Conservation (phyloP, 192 early-diverging fungal genomes). For the Geranomyces variabilis region DNA sequence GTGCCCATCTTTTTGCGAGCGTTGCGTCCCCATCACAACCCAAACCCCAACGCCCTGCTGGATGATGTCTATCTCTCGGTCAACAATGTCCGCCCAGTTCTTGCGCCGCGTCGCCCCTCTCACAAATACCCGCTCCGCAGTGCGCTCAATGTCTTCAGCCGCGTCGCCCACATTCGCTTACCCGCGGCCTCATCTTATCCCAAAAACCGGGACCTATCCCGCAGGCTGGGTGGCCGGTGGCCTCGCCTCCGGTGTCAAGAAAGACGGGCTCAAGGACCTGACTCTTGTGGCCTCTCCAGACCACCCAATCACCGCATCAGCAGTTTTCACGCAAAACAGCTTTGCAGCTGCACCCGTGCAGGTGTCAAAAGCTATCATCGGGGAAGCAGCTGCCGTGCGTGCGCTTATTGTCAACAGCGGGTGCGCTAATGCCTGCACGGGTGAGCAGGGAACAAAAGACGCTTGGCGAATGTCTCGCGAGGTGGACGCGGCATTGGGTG, state of each 20-base stretch:
- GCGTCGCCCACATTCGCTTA: neutral
- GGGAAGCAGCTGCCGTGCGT: conserved; percentile 47
- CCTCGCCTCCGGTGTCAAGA: conserved; percentile 78
- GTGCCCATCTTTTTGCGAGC: too few relatives aligned
- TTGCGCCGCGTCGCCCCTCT: too few relatives aligned
- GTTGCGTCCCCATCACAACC: too few relatives aligned
- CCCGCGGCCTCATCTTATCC: conserved; percentile 41
- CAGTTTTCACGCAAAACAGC: conserved; percentile 90
- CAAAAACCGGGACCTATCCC: conserved; percentile 80
- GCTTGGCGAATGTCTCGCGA: conserved; percentile 70
- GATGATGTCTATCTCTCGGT: too few relatives aligned
- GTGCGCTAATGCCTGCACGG: conserved; percentile 96
- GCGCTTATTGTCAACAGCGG: conserved; percentile 83
- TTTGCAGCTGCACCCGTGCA: conserved; percentile 91
- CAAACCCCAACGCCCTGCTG: too few relatives aligned
- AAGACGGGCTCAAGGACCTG: conserved; percentile 76
- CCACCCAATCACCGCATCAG: conserved; percentile 69
- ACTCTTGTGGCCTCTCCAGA: conserved; percentile 73
- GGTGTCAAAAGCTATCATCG: conserved; percentile 68
- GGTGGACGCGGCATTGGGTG: conserved; percentile 56
- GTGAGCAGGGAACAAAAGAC: conserved; percentile 77
- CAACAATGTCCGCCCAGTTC: too few relatives aligned
- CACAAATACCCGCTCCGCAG: too few relatives aligned
- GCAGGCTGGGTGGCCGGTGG: conserved; percentile 81
- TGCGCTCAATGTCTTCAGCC: neutral